These are phyloP conservation scores for Aspergillus sojae DNA, from an alignment of 2,329 filamentous ascomycete species.

Conservation along the genomic window DNA sequence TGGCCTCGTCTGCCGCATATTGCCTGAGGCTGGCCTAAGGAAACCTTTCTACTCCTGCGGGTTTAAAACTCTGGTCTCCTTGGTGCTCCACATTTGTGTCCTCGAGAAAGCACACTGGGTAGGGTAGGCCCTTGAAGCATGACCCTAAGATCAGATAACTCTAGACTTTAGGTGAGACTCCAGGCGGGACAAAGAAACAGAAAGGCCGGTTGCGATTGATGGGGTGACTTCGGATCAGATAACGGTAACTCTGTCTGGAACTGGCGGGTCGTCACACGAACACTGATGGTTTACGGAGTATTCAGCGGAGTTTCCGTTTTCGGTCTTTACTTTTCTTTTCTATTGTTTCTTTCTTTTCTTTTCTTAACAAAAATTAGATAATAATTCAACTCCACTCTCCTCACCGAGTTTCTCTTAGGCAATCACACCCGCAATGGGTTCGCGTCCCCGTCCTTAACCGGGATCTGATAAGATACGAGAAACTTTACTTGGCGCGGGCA, in stretches of 20 bases:
- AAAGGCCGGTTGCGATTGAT: neutral
- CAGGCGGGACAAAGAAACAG: neutral
- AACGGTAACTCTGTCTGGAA: neutral
- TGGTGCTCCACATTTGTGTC: neutral
- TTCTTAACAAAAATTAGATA: too few relatives aligned
- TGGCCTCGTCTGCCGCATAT: neutral
- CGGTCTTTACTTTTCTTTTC: neutral
- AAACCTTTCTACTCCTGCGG: neutral
- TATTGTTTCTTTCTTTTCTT: too few relatives aligned
- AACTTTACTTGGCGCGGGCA: neutral
- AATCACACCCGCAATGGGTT: neutral
- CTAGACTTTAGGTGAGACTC: constrained; percentile 1
- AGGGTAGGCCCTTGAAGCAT: neutral
- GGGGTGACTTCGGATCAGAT: constrained; percentile 13
- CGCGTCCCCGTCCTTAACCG: neutral
- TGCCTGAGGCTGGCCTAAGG: neutral
- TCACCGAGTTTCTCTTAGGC: neutral
- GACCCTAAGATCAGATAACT: constrained; percentile 9
- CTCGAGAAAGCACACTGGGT: neutral
- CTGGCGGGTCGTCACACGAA: neutral
- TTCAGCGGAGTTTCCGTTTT: neutral
- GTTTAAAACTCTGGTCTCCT: neutral
- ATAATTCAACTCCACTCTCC: neutral
- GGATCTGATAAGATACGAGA: neutral
- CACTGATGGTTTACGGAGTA: neutral